Percentiles rank a stretch among this genome's conserved stretches.
phyloP scores from a whole-genome alignment of 208 protist species.

The Trypanosoma conorhini region DNA sequence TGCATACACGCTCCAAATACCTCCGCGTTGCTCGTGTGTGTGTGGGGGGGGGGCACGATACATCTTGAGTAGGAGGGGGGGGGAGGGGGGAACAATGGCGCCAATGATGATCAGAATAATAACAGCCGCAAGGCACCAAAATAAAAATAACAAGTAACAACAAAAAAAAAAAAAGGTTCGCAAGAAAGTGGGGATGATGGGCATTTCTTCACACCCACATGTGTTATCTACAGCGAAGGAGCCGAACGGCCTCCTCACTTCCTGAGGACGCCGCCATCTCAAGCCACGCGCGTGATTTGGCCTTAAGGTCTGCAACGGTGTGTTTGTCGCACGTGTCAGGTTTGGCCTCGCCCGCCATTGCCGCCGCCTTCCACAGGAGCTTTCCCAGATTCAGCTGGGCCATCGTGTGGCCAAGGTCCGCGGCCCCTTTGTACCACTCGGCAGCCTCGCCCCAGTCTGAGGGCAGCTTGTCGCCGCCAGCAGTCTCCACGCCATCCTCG shows the following conservation, averaged over 20 bases:
- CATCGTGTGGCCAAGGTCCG: slow-evolving; percentile 49
- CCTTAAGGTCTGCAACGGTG: slow-evolving; percentile 26
- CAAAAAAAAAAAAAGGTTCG: neutral
- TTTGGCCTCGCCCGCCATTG: slow-evolving; percentile 26
- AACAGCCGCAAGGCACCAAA: too few relatives aligned
- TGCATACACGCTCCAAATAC: neutral
- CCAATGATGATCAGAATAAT: too few relatives aligned
- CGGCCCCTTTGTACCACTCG: slow-evolving; percentile 61
- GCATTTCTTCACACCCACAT: neutral
- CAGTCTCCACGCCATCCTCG: slow-evolving; percentile 42
- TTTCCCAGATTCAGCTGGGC: slow-evolving; percentile 83
- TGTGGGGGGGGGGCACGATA: neutral
- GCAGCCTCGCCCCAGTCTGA: slow-evolving; percentile 81
- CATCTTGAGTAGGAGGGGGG: too few relatives aligned
- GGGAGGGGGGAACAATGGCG: too few relatives aligned
- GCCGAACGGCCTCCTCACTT: slow-evolving; percentile 61
- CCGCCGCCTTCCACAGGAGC: slow-evolving; percentile 52
- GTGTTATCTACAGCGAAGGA: slow-evolving; percentile 35
- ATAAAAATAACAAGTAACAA: too few relatives aligned
- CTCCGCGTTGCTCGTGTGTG: neutral
- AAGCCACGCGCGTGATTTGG: slow-evolving; percentile 54
- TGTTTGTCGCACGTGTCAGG: slow-evolving; percentile 1
- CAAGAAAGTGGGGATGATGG: neutral
- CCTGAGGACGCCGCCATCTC: slow-evolving; percentile 49
- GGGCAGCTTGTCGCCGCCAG: neutral